Base-by-base conservation (phyloP, 495 filamentous ascomycete species). In the Clohesyomyces aquaticus region DNA sequence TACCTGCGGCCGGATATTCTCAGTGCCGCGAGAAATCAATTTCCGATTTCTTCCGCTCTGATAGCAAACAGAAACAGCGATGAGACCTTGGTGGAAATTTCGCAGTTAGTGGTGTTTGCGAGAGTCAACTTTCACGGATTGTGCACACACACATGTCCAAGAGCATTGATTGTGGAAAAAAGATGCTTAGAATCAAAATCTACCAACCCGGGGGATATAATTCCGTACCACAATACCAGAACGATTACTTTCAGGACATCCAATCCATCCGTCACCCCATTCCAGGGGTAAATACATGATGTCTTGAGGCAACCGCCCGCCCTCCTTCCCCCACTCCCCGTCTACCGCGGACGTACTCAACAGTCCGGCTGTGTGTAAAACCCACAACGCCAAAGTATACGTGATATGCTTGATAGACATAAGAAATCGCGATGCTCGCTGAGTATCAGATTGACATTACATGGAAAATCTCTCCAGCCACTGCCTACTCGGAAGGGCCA, bases 331-430 rank as follows among this genome's bases (percentile, higher is more conserved):
- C 42, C 52, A n/a, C 43, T 18, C 47, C 49, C 47, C 14, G 55
- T 61, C 63, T 66, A 61, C 42, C 52, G 56, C 61, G 61, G 56
- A 61, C 63, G 38, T 27, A 28, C 61, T 57, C 56, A 66, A 66
- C 63, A 66, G 63, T 66, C 63, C 63, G 49, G 63, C 63, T 66
- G 63, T 61, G 42, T 45, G 28, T 38, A 49, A 22, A 29, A 59
- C 25, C 41, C 42, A 56, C 12, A 47, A 55, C 47, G 35, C 55
- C 63, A 46, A 35, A 58, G 12, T 27, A 26, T 8, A 9, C 54
- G 8, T 14, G 18, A 26, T 62, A 46, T 55, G 48, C 50, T 32
- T 14, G 48, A 25, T 38, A 47, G 1, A 9, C 9, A 43, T 19
- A 43, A 21, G 25, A 22, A 27, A 58, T 14, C 29, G 35, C 26